Base-by-base conservation (phyloP, 2,329 filamentous ascomycete genomes). In the Teratosphaeria destructans region DNA sequence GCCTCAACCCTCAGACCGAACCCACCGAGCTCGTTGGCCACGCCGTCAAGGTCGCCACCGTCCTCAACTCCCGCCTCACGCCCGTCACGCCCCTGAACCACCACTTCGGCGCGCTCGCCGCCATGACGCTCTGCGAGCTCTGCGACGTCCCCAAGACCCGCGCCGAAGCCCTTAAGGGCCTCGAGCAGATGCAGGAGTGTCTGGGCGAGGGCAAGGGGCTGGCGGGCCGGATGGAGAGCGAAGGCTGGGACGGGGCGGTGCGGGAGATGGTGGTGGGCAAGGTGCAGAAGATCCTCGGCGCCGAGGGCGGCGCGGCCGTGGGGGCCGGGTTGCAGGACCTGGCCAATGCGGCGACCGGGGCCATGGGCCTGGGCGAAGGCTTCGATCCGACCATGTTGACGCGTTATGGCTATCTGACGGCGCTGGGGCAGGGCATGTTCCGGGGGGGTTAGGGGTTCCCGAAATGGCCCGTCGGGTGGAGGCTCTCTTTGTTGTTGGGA, bases 61-160 rank as follows among this genome's bases (percentile, higher is more conserved):
- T 88, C 56, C 75, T 89, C 35, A 78, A 81, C 6, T 75, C 76
- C 34, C 81, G 82, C 49, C 71, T 79, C 3, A 79, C 81, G 54
- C 73, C 85, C 7, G 75, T 82, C 54, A 85, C 80, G 57, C 86
- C 87, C 0, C 74, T 90, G 53, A 84, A 84, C 59, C 84, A 89
- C 67, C 85, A 90, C 68, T 86, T 87, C 64, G 80, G 81, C 58
- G 80, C 79, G 12, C 76, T 89, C 10, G 78, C 81, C 1, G 77
- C 81, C 11, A 76, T 88, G 67, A 81, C 82, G n/a, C 75, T 90
- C 3, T 73, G 83, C 55, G 82, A 86, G 63, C 76, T 89, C 37
- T 74, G 75, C 35, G 82, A 81, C 65, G 73, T 81, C 8, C 79
- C 83, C 8, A 77, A 75, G 61, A 83, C 81, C 2, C 79, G 78